Percentiles rank a stretch among this genome's conserved stretches.
These are phyloP conservation scores for Sporothrix euskadiensis DNA, from an alignment of 2,329 filamentous ascomycete genomes.

Conservation along the genomic window DNA sequence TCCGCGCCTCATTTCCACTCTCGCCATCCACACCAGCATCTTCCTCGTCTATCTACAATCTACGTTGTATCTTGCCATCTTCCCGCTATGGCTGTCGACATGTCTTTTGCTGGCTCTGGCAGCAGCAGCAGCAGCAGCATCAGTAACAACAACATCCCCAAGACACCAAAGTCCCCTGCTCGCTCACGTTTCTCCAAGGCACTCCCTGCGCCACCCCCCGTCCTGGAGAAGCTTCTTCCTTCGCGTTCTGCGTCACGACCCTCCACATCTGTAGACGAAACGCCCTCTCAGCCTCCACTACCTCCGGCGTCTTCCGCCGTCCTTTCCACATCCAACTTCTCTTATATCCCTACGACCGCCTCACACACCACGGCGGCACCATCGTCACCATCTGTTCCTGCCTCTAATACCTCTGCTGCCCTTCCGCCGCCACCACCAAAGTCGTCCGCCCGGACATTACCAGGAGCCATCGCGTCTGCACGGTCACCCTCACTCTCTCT, in stretches of 20 bases:
- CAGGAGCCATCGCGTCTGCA: slow-evolving; percentile 23
- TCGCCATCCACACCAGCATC: slow-evolving; percentile 6
- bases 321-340: slow-evolving; percentile 10
- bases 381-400: background rate
- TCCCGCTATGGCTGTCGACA: slow-evolving; percentile 15
- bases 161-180: slow-evolving; percentile 41
- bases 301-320: slow-evolving; percentile 24
- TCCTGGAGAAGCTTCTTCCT: slow-evolving; percentile 26
- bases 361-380: background rate
- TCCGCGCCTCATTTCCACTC: background rate
- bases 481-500: slow-evolving; percentile 4
- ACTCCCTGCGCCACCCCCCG: slow-evolving; percentile 50
- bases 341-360: slow-evolving; percentile 20
- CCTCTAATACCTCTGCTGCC: background rate
- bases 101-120: slow-evolving; percentile 17
- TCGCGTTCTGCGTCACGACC: slow-evolving; percentile 13
- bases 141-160: slow-evolving; percentile 8
- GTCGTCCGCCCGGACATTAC: slow-evolving; percentile 19
- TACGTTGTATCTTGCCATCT: background rate
- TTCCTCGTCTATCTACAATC: background rate
- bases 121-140: slow-evolving; percentile 11
- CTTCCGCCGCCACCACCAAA: slow-evolving; percentile 20
- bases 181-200: slow-evolving; percentile 61
- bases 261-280: background rate
- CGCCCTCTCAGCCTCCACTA: slow-evolving; percentile 22